A percentile compares a stretch with the other conserved stretches of the same genome.
Conservation (phyloP, 176 grass and related monocot species). For the barley (Hordeum vulgare) region DNA sequence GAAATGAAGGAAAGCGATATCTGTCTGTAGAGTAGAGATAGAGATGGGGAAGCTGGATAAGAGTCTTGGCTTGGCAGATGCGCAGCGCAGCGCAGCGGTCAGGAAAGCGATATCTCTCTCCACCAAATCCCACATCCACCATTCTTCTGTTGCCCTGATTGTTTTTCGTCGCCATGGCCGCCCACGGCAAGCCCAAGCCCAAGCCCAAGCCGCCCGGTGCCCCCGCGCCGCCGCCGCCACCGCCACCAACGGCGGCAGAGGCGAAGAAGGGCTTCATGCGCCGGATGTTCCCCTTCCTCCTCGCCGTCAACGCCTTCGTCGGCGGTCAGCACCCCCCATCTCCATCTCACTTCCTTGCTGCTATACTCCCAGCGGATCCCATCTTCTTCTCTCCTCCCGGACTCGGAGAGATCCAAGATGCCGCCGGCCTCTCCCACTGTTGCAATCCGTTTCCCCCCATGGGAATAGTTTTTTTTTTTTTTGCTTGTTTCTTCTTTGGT, state of each 20-base stretch:
- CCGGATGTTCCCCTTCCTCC: conserved; percentile 62
- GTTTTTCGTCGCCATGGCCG: conserved; percentile 1
- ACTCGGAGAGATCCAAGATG: not conserved
- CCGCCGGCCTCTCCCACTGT: not conserved
- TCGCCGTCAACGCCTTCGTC: conserved; percentile 63
- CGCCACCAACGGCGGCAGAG: conserved; percentile 10
- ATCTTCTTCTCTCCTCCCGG: not conserved
- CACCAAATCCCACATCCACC: not conserved
- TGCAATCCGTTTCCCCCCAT: not conserved
- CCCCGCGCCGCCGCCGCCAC: conserved; percentile 13
- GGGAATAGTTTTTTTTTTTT: no score
- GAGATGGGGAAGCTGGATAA: no score
- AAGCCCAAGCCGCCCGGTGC: not conserved
- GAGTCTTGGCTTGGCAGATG: no score
- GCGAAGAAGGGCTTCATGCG: conserved; percentile 58
- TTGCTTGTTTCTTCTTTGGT: no score
- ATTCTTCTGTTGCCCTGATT: not conserved
- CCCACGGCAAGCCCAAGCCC: conserved; percentile 40
- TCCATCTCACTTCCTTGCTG: not conserved
- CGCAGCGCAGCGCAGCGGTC: no score
- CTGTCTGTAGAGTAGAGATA: no score
- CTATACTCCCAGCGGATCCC: no score
- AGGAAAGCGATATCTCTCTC: no score
- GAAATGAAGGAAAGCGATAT: no score
- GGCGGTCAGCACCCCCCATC: conserved; percentile 39